Conservation (phyloP, 1,139 yeast species). For the Debaryomycetaceae sp. region DNA sequence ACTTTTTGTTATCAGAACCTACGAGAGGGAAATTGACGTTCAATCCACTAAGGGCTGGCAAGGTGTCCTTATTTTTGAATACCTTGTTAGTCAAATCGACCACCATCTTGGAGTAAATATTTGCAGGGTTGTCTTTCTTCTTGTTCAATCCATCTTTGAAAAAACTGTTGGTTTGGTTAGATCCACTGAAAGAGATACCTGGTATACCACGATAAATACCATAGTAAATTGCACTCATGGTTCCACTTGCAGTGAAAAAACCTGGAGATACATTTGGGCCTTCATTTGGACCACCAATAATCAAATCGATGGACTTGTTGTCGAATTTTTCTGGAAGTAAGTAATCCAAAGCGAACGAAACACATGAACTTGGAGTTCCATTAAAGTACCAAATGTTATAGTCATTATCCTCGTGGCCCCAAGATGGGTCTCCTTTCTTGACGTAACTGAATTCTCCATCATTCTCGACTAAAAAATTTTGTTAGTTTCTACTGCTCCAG, state of each 20-base stretch:
- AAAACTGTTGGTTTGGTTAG: slow-evolving; percentile 42
- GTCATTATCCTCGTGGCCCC: slow-evolving; percentile 46
- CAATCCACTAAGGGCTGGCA: slow-evolving; percentile 41
- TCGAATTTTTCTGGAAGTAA: slow-evolving; percentile 38
- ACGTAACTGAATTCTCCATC: slow-evolving; percentile 44
- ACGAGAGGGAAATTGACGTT: slow-evolving; percentile 42
- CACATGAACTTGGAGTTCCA: slow-evolving; percentile 46
- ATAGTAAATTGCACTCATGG: slow-evolving; percentile 42
- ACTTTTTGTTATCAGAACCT: slow-evolving; percentile 31
- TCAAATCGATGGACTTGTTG: slow-evolving; percentile 36
- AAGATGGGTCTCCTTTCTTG: slow-evolving; percentile 42
- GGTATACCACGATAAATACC: slow-evolving; percentile 44
- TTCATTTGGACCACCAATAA: slow-evolving; percentile 43
- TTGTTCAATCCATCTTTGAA: slow-evolving; percentile 35
- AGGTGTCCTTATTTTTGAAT: slow-evolving; percentile 28
- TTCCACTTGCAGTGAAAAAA: slow-evolving; percentile 39
- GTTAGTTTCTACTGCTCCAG: slow-evolving; percentile 31
- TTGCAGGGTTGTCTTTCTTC: slow-evolving; percentile 31
- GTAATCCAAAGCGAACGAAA: slow-evolving; percentile 42
- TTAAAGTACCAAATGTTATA: slow-evolving; percentile 47
- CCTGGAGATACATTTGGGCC: slow-evolving; percentile 42
- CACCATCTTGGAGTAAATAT: slow-evolving; percentile 32
- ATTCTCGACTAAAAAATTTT: slow-evolving; percentile 10
- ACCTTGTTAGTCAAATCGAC: slow-evolving; percentile 30
- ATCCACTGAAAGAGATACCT: slow-evolving; percentile 20